Conservation (phyloP, 768 basidiomycete species). For the Fomitopsis pulvina region DNA sequence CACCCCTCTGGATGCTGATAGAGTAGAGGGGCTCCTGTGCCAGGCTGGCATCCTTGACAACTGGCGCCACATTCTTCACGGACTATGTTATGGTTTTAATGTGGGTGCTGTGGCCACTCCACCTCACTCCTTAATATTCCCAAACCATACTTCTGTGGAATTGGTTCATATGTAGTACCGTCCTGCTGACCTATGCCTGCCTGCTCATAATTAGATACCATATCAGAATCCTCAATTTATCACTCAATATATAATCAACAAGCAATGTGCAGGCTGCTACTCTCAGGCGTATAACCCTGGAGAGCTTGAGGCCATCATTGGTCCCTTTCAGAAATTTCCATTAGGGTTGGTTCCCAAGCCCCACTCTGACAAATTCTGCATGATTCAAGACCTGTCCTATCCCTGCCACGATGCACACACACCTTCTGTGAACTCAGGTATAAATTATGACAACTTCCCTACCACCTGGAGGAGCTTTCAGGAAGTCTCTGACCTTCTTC, state of each 20-base stretch:
- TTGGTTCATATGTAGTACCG: too few species aligned
- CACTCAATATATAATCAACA: constrained; percentile 24
- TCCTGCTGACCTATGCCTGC: too few species aligned
- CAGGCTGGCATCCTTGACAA: constrained; percentile 10
- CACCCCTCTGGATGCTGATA: constrained; percentile 24
- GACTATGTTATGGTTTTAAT: constrained; percentile 31
- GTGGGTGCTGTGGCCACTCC: constrained; percentile 22
- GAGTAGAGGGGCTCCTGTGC: constrained; percentile 10
- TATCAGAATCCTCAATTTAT: constrained; percentile 26
- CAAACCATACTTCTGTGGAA: constrained; percentile 28
- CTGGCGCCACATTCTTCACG: constrained; percentile 25
- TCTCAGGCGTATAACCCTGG: constrained; percentile 23
- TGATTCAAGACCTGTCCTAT: constrained; percentile 28
- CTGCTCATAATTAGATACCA: too few species aligned
- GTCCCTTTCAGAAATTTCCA: constrained; percentile 35
- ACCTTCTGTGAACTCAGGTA: constrained; percentile 16
- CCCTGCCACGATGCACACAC: constrained; percentile 10
- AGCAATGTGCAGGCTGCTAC: constrained; percentile 27
- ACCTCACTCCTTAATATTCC: constrained; percentile 21
- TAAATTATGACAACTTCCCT: constrained; percentile 23
- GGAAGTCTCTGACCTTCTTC: constrained; percentile 17
- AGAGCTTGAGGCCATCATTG: constrained; percentile 26
- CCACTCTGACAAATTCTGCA: constrained; percentile 14
- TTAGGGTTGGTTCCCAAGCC: constrained; percentile 34
- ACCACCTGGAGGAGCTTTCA: constrained; percentile 34